Base-by-base conservation (phyloP, 2,329 filamentous ascomycete genomes). In the Colletotrichum melonis region DNA sequence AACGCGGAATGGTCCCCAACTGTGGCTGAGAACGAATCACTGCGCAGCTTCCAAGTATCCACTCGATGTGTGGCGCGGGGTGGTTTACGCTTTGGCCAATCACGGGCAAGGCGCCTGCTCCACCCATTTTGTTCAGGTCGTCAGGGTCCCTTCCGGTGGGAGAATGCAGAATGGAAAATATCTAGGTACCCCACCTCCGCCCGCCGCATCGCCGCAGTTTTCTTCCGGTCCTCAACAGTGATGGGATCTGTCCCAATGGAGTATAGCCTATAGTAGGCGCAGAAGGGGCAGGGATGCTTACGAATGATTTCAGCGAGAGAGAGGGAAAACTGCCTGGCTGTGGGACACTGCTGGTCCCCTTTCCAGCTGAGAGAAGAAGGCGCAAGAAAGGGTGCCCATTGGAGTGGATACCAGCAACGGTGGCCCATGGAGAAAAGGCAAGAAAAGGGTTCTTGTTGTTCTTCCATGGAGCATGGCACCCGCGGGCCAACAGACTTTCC, bases 351-450 rank as follows among this genome's bases (percentile, higher is more conserved):
- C 38, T 19, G 14, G 38, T 19, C 38, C 24, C 38, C 38, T 26
- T 67, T 72, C 66, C 59, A 73, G 70, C 66, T 69, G 59, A 12
- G 8, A 8, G 59, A 59, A n/a, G 69, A 49, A 64, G 69, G 69
- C 59, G 66, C 70, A 73, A 66, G 32, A 35, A 72, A 62, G 54
- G 46, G 54, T 55, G 22, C 46, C 46, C 30, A 24, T 58, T 14
- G 14, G 28, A 38, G 56, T 49, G 59, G 38, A 46, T 59, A 24
- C 26, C 26, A 12, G 22, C 30, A 55, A 12, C 22, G 14, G 26
- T 49, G 55, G 28, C 57, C 64, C 42, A 7, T 49, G 42, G 19
- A 49, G 42, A 19, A 49, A 49, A 1, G 42, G 26, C 35, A 26
- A 22, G 11, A 42, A 9, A 46, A 28, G 11, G 32, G 32, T 35